Conservation (phyloP, 2,329 filamentous ascomycete species). For the Pseudonectria foliicola region DNA sequence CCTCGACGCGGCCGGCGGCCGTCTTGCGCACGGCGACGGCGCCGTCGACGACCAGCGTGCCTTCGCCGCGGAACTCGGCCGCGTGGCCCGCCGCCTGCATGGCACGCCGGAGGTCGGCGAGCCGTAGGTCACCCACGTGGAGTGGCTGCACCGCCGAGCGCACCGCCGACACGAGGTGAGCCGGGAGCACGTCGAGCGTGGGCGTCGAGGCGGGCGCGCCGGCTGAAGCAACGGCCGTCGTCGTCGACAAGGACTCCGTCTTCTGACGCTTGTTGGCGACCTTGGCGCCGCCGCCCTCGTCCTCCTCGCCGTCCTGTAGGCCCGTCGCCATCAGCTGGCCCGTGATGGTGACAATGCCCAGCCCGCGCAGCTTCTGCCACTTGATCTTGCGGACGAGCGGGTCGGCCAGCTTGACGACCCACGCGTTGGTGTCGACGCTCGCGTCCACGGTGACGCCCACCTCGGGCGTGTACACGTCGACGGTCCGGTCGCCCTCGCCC, state of each 20-base stretch:
- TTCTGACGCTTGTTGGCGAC: slow-evolving; percentile 42
- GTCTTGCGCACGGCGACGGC: slow-evolving; percentile 84
- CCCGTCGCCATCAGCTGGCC: slow-evolving; percentile 50
- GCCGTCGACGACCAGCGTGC: slow-evolving; percentile 82
- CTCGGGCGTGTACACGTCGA: slow-evolving; percentile 74
- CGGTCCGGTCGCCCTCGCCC: slow-evolving; percentile 37
- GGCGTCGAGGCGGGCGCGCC: slow-evolving; percentile 31
- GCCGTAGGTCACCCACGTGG: slow-evolving; percentile 85
- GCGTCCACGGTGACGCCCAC: slow-evolving; percentile 74
- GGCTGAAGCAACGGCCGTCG: slow-evolving; percentile 19
- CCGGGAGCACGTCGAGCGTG: slow-evolving; percentile 47
- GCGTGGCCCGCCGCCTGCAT: slow-evolving; percentile 78
- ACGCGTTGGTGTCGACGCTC: slow-evolving; percentile 95
- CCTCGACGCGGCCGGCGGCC: slow-evolving; percentile 76
- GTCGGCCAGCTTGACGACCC: slow-evolving; percentile 87
- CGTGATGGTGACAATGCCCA: slow-evolving; percentile 89
- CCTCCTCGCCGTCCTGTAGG: slow-evolving; percentile 40
- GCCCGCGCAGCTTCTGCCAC: slow-evolving; percentile 88
- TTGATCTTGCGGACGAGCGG: slow-evolving; percentile 77
- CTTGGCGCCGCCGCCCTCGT: too few species aligned
- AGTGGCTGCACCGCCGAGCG: slow-evolving; percentile 77
- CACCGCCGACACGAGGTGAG: slow-evolving; percentile 60
- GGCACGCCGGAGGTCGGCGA: slow-evolving; percentile 79
- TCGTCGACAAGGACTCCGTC: slow-evolving; percentile 28
- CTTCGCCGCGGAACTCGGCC: slow-evolving; percentile 90